phyloP scores from a whole-genome alignment of 2,329 filamentous ascomycete genomes.

The Rhynchosporium graminicola region DNA sequence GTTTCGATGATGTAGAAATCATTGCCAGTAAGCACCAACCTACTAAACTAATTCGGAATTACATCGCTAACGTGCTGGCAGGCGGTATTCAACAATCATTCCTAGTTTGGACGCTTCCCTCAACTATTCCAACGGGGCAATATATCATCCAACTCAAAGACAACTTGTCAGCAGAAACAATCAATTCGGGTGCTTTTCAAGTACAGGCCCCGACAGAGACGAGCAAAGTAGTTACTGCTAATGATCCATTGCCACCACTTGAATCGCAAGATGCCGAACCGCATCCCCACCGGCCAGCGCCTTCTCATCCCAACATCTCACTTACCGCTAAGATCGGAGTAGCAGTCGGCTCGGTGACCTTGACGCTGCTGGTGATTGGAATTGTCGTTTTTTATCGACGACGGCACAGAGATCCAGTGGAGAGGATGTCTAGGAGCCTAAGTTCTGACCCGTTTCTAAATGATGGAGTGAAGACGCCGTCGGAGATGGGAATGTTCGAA shows the following conservation, averaged over 20 bases:
- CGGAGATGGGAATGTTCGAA: not conserved
- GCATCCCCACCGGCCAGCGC: not conserved
- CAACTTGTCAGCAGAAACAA: not conserved
- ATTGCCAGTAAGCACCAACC: conserved; percentile 15
- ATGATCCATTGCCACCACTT: not conserved
- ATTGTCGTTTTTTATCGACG: not conserved
- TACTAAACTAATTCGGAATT: not conserved
- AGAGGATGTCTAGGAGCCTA: not conserved
- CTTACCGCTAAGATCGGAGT: conserved; percentile 9
- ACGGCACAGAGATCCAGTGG: not conserved
- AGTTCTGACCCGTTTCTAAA: conserved; percentile 9
- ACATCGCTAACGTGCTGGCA: not conserved
- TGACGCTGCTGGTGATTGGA: conserved; percentile 12
- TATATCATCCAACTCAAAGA: conserved; percentile 17
- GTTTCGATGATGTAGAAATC: conserved; percentile 10
- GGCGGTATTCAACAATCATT: conserved; percentile 7
- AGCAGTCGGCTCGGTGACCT: conserved; percentile 5
- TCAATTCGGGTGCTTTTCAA: conserved; percentile 12
- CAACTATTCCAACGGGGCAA: not conserved
- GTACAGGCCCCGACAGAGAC: conserved; percentile 5
- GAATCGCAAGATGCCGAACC: not conserved
- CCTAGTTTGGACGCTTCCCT: conserved; percentile 16
- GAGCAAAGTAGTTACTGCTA: not conserved
- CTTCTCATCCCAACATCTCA: conserved; percentile 14
- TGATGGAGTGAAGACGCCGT: not conserved